Evolutionary conservation across 495 filamentous ascomycete species (phyloP).

Genomic region (Neurospora sp.): DNA sequence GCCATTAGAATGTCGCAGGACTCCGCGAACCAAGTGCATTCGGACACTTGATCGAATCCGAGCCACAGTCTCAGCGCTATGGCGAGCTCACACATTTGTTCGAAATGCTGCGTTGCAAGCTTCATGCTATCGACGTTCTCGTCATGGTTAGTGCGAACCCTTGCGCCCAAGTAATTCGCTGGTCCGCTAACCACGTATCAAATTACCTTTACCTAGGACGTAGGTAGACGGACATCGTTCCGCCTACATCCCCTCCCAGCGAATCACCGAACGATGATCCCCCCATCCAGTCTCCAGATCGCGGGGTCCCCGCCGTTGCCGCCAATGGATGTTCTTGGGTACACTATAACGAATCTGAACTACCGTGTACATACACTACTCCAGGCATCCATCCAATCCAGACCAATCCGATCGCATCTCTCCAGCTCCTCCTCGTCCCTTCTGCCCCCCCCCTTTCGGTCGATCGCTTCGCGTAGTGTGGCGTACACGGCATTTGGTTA

Average conservation of each 20-base stretch:
- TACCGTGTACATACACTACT: neutral
- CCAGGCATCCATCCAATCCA: neutral
- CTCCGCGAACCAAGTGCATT: neutral
- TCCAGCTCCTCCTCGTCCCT: neutral
- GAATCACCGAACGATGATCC: neutral
- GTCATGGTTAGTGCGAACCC: neutral
- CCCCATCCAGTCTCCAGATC: neutral
- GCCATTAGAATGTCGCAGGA: neutral
- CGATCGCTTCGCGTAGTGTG: neutral
- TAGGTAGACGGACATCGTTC: neutral
- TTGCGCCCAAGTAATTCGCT: neutral
- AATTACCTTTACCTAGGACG: neutral
- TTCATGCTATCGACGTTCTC: neutral
- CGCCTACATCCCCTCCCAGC: neutral
- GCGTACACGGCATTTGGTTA: neutral
- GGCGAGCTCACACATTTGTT: neutral
- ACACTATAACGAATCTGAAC: neutral
- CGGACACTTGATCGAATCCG: neutral
- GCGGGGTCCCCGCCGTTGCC: neutral
- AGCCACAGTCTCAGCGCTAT: neutral
- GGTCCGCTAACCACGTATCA: neutral
- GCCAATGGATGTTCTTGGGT: neutral
- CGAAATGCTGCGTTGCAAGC: neutral
- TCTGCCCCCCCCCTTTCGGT: neutral
- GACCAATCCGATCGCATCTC: neutral